Evolutionary conservation across 2,329 filamentous ascomycete genomes (phyloP).

Genomic region (Paramyrothecium roridum): DNA sequence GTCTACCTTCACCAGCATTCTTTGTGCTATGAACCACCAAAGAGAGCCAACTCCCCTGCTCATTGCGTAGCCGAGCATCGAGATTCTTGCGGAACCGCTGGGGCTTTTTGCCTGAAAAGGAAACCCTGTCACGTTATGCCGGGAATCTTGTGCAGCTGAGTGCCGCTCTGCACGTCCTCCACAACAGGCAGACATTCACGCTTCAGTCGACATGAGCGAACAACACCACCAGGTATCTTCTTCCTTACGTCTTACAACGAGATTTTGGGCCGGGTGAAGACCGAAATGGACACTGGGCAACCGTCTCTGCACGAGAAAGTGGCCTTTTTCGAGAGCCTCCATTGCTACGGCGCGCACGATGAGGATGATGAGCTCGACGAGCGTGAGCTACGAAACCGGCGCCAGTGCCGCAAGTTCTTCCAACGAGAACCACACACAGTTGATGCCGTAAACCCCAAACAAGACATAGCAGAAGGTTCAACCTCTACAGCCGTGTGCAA

Average conservation of each 20-base stretch:
- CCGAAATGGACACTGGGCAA: neutral
- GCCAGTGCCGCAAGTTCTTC: constrained; percentile 24
- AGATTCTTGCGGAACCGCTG: no score
- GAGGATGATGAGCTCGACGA: constrained; percentile 24
- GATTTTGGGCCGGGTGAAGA: neutral
- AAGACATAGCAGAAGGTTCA: neutral
- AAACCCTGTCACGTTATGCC: no score
- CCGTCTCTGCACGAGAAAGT: constrained; percentile 36
- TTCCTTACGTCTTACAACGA: neutral
- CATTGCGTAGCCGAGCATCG: no score
- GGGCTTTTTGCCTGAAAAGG: no score
- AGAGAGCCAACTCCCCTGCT: no score
- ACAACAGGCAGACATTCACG: neutral
- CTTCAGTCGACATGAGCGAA: neutral
- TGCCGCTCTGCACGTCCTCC: neutral
- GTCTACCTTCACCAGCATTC: no score
- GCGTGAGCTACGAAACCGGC: constrained; percentile 29
- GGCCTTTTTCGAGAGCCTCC: constrained; percentile 42
- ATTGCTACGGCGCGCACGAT: constrained; percentile 25
- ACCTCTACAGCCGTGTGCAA: no score
- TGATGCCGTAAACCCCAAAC: neutral
- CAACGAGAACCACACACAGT: constrained; percentile 1
- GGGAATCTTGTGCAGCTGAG: no score
- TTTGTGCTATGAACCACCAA: no score
- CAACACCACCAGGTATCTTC: neutral